Base-by-base conservation (phyloP, 2,329 filamentous ascomycete species). In the Colletotrichum limetticola region DNA sequence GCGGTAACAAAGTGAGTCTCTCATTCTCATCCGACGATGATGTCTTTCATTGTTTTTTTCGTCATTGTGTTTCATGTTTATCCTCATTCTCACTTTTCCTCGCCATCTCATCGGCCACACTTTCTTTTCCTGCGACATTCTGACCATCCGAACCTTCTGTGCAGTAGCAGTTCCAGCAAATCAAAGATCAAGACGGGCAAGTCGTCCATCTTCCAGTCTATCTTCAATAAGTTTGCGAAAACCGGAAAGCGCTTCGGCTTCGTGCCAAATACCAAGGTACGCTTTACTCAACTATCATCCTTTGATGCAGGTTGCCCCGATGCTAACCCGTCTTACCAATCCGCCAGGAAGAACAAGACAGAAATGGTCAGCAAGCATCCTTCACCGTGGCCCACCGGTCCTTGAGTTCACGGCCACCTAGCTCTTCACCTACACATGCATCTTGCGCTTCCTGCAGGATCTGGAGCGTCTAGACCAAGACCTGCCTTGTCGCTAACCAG, bases 271-370 rank as follows among this genome's bases (percentile, higher is more conserved):
- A 69, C 24, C 58, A 72, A 72, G 66, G 70, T 72, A 46, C n/a
- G 69, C 68, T 49, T 16, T 28, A 16, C 6, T 24, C 28, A 42
- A 16, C 11, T 35, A 35, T 22, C 61, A 11, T n/a, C 46, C 9
- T 12, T 26, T 22, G 32, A 22, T 46, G 60, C 19, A 24, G 14
- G 22, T 5, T 4, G n/a, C n/a, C 1, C 22, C 28, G 19, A 49
- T 19, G 58, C 68, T 71, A 32, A 71, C 42, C 55, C 24, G 28
- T 35, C n/a, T n/a, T 26, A 12, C 56, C n/a, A 22, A 22, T 19
- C 7, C 19, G 26, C n/a, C 30, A 80, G 79, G 71, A 78, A 75
- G 79, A 80, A 59, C 76, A 77, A 76, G 77, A 79, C 56, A 76
- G 78, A 62, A 80, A 80, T 66, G 62, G 79, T 79, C 75, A 75